phyloP scores from a whole-genome alignment of 306 rosid genomes.

The Aeschynomene evenia region DNA sequence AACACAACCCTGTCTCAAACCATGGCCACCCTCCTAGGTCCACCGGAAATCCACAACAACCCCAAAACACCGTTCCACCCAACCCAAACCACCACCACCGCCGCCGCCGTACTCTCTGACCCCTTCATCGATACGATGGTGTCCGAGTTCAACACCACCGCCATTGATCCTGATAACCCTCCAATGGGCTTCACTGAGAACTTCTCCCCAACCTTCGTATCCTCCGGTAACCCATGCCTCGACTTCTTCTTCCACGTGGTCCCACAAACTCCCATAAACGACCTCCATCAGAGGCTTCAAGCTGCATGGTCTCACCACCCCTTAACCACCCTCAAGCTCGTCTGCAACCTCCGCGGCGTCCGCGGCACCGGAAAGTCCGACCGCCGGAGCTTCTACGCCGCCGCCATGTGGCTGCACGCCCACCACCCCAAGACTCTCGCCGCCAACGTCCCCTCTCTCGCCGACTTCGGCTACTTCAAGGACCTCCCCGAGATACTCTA shows the following conservation, averaged over 20 bases:
- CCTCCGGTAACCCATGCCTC: not conserved
- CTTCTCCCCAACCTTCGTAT: not conserved
- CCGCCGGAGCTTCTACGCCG: slow-evolving; percentile 42
- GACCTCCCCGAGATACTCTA: slow-evolving; percentile 74
- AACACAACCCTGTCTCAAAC: not conserved
- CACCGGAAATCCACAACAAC: not conserved
- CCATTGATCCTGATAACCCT: not conserved
- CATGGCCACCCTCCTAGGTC: not conserved
- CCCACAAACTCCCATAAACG: not conserved
- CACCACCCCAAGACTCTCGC: slow-evolving; percentile 68
- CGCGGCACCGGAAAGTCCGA: slow-evolving; percentile 73
- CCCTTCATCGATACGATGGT: slow-evolving; percentile 44
- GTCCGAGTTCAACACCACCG: slow-evolving; percentile 34
- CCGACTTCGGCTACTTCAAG: slow-evolving; percentile 66
- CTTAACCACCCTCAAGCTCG: slow-evolving; percentile 58
- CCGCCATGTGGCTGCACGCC: slow-evolving; percentile 56
- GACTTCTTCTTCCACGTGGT: not conserved
- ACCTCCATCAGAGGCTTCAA: not conserved
- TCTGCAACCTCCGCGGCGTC: slow-evolving; percentile 64
- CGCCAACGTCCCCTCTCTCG: slow-evolving; percentile 48
- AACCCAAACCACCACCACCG: not conserved
- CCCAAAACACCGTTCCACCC: not conserved
- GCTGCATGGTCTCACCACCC: slow-evolving; percentile 26
- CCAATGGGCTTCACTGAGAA: slow-evolving; percentile 42
- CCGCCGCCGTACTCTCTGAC: not conserved